Base-by-base conservation (phyloP, 306 rosid genomes). In the Ochetophila trinervis region DNA sequence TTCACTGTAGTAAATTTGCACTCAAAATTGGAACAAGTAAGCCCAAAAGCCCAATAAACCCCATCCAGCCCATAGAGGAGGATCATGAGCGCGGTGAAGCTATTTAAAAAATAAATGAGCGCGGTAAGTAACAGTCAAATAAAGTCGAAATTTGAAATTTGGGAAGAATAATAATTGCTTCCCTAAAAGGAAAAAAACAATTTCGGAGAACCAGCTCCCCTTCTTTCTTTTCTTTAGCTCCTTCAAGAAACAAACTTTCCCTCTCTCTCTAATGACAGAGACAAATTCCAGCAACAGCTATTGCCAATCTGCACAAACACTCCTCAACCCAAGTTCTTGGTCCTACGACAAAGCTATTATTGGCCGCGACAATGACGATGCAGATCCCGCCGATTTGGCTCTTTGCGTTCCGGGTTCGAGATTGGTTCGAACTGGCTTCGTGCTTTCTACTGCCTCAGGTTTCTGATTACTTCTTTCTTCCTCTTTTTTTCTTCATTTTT, bases 391-490 rank as follows among this genome's bases (percentile, higher is more conserved):
- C n/a, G 44, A 63, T 69, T 47, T 70, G 6, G 50, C 15, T 23
- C 77, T 73, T 13, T 65, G 77, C 37, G 51, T 65, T 59, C 55
- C 72, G 42, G 77, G 77, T 49, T 73, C 77, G 30, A 65, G 60
- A 61, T 61, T 73, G 66, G 45, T 73, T 47, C 77, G 55, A 48
- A 21, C 60, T 3, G 72, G 77, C 61, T 50, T 58, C 42, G 15
- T 9, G n/a, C 47, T 3, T 35, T 57, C 61, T 21, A 18, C 18
- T 58, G 57, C 47, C 62, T 36, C 67, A 24, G 77, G 77, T 40
- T 40, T 73, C 23, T 40, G 35, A 48, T 27, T 27, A 15, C 5
- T 15, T 6, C 35, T 24, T 19, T 47, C 54, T 48, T 4, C 21
- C 17, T 36, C 5, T 4, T 34, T 50, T 20, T 35, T 66, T 9